phyloP scores from a whole-genome alignment of 345 rosid species.

The Diplotaxis tenuifolia region DNA sequence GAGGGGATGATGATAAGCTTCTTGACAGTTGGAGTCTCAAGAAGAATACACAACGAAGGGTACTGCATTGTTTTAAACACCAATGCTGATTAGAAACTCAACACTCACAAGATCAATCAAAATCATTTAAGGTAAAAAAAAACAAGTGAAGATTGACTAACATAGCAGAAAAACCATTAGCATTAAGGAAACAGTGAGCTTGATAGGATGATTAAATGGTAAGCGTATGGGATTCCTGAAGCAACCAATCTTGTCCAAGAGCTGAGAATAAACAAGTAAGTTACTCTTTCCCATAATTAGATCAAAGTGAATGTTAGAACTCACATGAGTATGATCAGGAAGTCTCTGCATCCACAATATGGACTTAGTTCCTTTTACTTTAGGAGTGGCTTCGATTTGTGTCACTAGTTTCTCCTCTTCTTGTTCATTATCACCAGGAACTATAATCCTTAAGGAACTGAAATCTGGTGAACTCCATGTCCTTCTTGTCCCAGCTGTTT shows the following conservation, averaged over 20 bases:
- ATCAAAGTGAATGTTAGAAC: constrained; percentile 44
- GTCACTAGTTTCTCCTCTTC: constrained; percentile 36
- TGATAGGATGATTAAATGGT: constrained; percentile 47
- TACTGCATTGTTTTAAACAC: constrained; percentile 46
- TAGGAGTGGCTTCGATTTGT: constrained; percentile 61
- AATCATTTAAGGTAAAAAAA: background rate
- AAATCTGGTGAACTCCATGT: constrained; percentile 64
- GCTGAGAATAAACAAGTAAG: constrained; percentile 37
- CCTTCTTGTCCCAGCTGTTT: constrained; percentile 47
- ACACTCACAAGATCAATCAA: background rate
- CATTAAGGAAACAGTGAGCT: constrained; percentile 63
- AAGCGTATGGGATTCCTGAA: constrained; percentile 44
- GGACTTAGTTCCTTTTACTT: constrained; percentile 60
- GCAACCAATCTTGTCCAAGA: constrained; percentile 46
- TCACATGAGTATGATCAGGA: constrained; percentile 38
- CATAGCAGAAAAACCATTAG: constrained; percentile 72
- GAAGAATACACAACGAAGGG: constrained; percentile 63
- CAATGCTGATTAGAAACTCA: background rate
- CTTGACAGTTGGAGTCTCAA: constrained; percentile 39
- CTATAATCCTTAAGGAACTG: constrained; percentile 55
- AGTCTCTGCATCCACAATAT: constrained; percentile 52
- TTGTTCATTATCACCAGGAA: constrained; percentile 44
- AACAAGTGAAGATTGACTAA: constrained; percentile 37
- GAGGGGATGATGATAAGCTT: constrained; percentile 8
- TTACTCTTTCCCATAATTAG: background rate